These are phyloP conservation scores for Plasmodium vivax DNA, from an alignment of 169 alveolate genomes.

Conservation along the genomic window DNA sequence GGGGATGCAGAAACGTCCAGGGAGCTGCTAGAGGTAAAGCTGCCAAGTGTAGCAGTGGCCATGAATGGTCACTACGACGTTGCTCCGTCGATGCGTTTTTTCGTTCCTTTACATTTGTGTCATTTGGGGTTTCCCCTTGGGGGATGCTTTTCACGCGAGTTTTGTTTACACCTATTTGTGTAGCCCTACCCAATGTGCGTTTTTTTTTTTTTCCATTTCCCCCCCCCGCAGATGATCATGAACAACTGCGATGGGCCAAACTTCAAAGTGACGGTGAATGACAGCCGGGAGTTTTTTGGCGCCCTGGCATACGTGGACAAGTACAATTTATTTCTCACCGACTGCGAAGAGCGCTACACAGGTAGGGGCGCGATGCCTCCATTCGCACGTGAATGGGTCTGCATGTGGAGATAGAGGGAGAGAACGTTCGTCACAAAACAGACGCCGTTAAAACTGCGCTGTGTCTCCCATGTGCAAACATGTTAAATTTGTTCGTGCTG, in stretches of 20 bases:
- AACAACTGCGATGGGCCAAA: conserved; percentile 10
- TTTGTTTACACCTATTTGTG: not conserved
- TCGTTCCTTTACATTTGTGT: not conserved
- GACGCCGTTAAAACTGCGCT: not conserved
- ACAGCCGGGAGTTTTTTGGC: conserved; percentile 61
- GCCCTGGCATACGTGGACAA: conserved; percentile 51
- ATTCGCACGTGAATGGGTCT: not conserved
- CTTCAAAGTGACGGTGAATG: conserved; percentile 48
- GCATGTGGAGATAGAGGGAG: not conserved
- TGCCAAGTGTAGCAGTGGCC: not conserved
- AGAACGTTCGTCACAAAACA: not conserved
- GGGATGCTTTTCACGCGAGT: not conserved
- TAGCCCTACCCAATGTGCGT: not conserved
- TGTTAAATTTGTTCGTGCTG: not conserved
- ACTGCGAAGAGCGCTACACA: conserved; percentile 54
- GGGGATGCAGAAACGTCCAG: conserved; percentile 41
- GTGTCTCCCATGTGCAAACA: not conserved
- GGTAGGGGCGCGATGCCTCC: conserved; percentile 12
- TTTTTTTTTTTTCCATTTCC: not conserved
- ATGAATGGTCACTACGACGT: not conserved
- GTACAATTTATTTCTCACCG: conserved; percentile 31
- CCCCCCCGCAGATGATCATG: conserved; percentile 14
- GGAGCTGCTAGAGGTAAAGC: conserved; percentile 23
- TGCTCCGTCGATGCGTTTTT: not conserved
- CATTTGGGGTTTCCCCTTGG: not conserved